Evolutionary conservation across 768 basidiomycete genomes (phyloP).

Genomic region (Amanita molliuscula): DNA sequence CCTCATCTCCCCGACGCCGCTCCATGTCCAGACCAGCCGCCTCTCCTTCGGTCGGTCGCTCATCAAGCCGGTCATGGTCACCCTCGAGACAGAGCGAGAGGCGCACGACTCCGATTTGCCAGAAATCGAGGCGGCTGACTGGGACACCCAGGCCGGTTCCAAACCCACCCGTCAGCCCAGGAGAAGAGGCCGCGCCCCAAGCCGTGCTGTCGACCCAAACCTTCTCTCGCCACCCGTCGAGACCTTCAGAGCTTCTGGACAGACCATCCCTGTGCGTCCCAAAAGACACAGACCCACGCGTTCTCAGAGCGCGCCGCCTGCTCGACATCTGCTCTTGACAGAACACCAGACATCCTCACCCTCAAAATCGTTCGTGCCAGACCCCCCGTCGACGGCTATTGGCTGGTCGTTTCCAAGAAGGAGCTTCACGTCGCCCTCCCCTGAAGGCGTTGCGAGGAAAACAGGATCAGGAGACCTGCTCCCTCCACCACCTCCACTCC

Average conservation of each 20-base stretch:
- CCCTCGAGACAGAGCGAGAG: constrained; percentile 24
- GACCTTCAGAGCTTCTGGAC: constrained; percentile 29
- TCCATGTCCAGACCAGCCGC: constrained; percentile 21
- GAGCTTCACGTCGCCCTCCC: constrained; percentile 19
- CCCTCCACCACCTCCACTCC: constrained; percentile 53
- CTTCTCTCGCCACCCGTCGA: constrained; percentile 39
- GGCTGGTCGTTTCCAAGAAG: constrained; percentile 13
- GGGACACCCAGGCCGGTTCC: constrained; percentile 9
- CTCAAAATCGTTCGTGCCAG: constrained; percentile 6
- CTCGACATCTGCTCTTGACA: constrained; percentile 8
- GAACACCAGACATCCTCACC: constrained; percentile 1
- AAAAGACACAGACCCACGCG: constrained; percentile 31
- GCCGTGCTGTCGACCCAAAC: constrained; percentile 15
- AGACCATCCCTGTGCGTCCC: constrained; percentile 7
- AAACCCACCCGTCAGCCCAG: constrained; percentile 11
- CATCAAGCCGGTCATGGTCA: constrained; percentile 30
- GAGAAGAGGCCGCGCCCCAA: constrained; percentile 7
- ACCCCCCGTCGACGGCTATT: constrained; percentile 6
- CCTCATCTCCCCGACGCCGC: constrained; percentile 35
- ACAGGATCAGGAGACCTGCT: constrained; percentile 34
- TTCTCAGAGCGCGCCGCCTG: constrained; percentile 35
- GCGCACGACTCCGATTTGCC: constrained; percentile 8
- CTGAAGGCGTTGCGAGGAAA: constrained; percentile 15
- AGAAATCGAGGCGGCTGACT: constrained; percentile 10
- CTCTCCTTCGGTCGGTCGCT: constrained; percentile 23